Base-by-base conservation (phyloP, 2,329 filamentous ascomycete genomes). In the Salinomyces thailandicus region DNA sequence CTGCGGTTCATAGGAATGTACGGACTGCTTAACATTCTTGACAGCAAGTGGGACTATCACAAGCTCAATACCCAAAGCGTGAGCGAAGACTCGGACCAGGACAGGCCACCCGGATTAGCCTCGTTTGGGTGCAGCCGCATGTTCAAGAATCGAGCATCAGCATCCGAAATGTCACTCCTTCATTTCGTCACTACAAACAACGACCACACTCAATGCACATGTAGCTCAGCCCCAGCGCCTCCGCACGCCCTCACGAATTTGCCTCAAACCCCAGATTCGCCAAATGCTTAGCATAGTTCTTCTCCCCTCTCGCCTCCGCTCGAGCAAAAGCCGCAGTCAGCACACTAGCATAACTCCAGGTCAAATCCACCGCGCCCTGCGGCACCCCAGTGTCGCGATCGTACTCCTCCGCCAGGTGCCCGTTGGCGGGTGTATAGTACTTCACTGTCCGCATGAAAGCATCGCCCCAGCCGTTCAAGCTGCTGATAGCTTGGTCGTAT, bases 331-430 rank as follows among this genome's bases (percentile, higher is more conserved):
- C 48, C 8, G 54, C 52, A 5, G 53, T 57, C 20, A 58, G 43
- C 8, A 57, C 19, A 22, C 44, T 48, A n/a, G 55, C 56, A 46
- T 58, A 58, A 20, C 45, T 50, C 56, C 56, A 59, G 4, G 54
- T 59, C 36, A 59, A 31, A 37, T 58, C 55, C 5, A 39, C 44
- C 8, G 54, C 54, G 12, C 54, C 54, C 28, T 49, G 45, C 17
- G 49, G 38, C 4, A 36, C 18, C 5, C 55, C 56, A 12, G 42
- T 46, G 16, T 50, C 42, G 2, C 55, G 44, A 31, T 59, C 52
- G 39, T 49, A 57, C 45, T 59, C 51, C 38, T 59, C 55, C 0
- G 50, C 29, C 18, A 58, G 33, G 16, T 46, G 42, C 2, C 51
- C 49, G 31, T 49, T 43, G 3, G 41, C 36, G 1, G 54, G 54